A percentile compares a stretch with the other conserved stretches of the same genome.
Evolutionary conservation across 2,329 filamentous ascomycete species (phyloP).

Genomic region (Calycina marina): DNA sequence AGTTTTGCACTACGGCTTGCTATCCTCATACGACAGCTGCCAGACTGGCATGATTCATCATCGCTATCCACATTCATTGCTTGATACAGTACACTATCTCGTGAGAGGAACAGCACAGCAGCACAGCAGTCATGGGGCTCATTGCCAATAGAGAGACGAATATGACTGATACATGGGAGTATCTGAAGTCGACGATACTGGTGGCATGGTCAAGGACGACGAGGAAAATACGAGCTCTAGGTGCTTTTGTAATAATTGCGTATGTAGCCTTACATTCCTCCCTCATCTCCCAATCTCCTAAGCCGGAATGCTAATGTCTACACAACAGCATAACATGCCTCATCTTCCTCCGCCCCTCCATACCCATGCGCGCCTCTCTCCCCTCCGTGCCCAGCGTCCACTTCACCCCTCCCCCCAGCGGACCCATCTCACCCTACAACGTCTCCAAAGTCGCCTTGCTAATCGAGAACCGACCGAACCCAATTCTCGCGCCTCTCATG

Average conservation of each 20-base stretch:
- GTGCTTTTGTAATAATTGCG: slow-evolving; percentile 15
- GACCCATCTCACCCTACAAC: slow-evolving; percentile 7
- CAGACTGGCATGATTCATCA: too few species aligned
- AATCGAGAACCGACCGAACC: slow-evolving; percentile 33
- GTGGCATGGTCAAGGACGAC: slow-evolving; percentile 19
- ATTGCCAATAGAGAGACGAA: slow-evolving; percentile 12
- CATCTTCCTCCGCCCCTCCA: slow-evolving; percentile 12
- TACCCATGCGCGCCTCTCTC: slow-evolving; percentile 10
- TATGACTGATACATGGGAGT: slow-evolving; percentile 20
- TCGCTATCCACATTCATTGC: too few species aligned
- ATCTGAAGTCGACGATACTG: slow-evolving; percentile 9
- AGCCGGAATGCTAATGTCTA: slow-evolving; percentile 1
- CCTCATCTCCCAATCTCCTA: not conserved
- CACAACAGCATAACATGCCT: slow-evolving; percentile 13
- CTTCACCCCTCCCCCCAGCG: slow-evolving; percentile 2
- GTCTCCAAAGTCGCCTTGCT: slow-evolving; percentile 30
- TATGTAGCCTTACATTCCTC: slow-evolving; percentile 5
- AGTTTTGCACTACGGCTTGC: too few species aligned
- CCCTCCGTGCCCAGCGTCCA: slow-evolving; percentile 6
- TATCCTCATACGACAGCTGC: too few species aligned
- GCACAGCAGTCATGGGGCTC: too few species aligned
- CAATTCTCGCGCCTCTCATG: slow-evolving; percentile 33
- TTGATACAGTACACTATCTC: too few species aligned
- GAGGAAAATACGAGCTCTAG: slow-evolving; percentile 16
- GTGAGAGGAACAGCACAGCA: too few species aligned